phyloP scores from a whole-genome alignment of 164 flowering plant genomes.

The Akebia trifoliata region DNA sequence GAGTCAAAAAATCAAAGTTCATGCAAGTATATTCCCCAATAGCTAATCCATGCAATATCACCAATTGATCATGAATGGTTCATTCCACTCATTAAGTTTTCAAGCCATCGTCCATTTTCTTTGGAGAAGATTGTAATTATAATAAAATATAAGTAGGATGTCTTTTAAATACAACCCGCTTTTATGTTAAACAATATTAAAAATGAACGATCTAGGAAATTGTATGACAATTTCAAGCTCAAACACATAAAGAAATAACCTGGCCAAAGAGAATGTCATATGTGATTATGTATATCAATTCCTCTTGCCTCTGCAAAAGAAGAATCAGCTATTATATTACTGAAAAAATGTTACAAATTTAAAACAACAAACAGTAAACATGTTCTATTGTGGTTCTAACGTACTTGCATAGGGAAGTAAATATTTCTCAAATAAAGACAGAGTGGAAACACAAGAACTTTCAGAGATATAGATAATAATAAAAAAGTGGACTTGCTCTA shows the following conservation, averaged over 20 bases:
- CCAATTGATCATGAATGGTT: too few species aligned
- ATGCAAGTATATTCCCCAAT: too few species aligned
- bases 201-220: too few species aligned
- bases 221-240: not conserved
- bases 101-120: too few species aligned
- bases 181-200: too few species aligned
- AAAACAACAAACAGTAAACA: constrained; percentile 1
- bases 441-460: not conserved
- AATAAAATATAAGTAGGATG: too few species aligned
- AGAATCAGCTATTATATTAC: not conserved
- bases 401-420: not conserved
- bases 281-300: constrained; percentile 54
- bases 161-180: too few species aligned
- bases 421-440: not conserved
- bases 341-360: not conserved
- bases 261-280: constrained; percentile 85
- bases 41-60: too few species aligned
- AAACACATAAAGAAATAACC: constrained; percentile 31
- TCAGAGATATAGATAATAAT: not conserved
- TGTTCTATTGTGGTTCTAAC: not conserved
- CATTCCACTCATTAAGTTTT: too few species aligned
- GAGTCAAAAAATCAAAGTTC: too few species aligned
- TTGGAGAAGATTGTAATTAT: too few species aligned
- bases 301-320: constrained; percentile 66
- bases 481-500: not conserved